These are phyloP conservation scores for Chaetomium olivaceum DNA, from an alignment of 2,329 filamentous ascomycete genomes.

Conservation along the genomic window DNA sequence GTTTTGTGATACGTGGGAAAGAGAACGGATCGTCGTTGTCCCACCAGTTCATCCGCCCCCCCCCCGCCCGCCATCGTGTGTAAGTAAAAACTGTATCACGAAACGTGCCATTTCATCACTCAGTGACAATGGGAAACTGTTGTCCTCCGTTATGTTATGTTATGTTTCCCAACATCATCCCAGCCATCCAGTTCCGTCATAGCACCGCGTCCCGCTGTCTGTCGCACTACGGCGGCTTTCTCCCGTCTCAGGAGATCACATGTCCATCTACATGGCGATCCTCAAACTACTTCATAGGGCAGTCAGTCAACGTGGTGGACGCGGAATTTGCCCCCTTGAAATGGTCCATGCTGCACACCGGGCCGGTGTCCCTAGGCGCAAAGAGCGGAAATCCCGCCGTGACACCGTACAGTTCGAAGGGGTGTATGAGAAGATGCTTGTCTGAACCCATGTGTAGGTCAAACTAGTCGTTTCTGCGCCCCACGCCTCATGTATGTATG, in stretches of 20 bases:
- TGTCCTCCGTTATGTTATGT: conserved; percentile 18
- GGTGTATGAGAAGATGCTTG: too few species aligned
- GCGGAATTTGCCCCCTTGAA: conserved; percentile 63
- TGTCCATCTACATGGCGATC: conserved; percentile 20
- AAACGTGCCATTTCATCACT: not conserved
- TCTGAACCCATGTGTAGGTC: too few species aligned
- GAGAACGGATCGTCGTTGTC: not conserved
- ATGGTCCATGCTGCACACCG: conserved; percentile 37
- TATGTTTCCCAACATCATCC: conserved; percentile 24
- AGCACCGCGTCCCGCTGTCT: conserved; percentile 28
- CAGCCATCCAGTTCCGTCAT: conserved; percentile 28
- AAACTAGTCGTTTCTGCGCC: too few species aligned
- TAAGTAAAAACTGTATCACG: not conserved
- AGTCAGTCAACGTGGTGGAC: conserved; percentile 59
- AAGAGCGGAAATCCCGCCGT: conserved; percentile 35
- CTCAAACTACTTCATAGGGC: not conserved
- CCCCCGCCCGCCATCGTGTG: not conserved
- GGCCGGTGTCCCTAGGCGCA: too few species aligned
- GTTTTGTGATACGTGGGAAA: not conserved
- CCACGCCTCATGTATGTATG: too few species aligned
- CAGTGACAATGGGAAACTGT: conserved; percentile 19
- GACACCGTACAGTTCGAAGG: too few species aligned
- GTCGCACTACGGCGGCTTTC: conserved; percentile 12
- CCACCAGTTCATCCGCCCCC: not conserved
- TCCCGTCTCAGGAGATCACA: conserved; percentile 9